These are phyloP conservation scores for Lepidium didymum DNA, from an alignment of 345 rosid genomes.

Conservation along the genomic window DNA sequence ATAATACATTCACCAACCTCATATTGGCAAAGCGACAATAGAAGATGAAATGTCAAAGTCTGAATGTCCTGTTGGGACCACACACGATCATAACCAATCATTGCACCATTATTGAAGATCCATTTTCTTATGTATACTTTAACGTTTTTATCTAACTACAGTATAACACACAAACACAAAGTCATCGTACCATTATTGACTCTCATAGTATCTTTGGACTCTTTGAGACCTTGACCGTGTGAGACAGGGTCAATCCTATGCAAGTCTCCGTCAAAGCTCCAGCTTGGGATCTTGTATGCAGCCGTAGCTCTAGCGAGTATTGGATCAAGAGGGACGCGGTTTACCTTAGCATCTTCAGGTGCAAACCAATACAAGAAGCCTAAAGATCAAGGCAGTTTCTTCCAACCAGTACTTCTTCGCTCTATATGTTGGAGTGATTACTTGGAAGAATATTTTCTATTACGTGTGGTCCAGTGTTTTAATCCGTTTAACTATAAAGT, in stretches of 20 bases:
- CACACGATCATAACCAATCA: background rate
- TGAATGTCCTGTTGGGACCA: background rate
- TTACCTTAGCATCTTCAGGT: conserved; percentile 33
- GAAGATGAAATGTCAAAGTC: background rate
- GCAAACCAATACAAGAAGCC: conserved; percentile 41
- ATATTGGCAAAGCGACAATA: background rate
- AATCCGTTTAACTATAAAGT: too few species aligned
- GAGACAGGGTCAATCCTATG: conserved; percentile 25
- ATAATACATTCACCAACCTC: background rate
- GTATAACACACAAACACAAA: background rate
- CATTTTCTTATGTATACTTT: background rate
- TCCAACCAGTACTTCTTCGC: conserved; percentile 44
- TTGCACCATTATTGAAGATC: background rate
- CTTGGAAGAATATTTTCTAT: too few species aligned
- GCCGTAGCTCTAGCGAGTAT: conserved; percentile 30
- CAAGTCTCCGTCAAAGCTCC: conserved; percentile 27
- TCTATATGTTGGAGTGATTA: conserved; percentile 3
- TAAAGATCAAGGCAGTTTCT: conserved; percentile 36
- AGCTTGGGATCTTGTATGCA: conserved; percentile 32
- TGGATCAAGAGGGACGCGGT: conserved; percentile 34
- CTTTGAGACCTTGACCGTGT: conserved; percentile 34
- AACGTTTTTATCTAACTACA: background rate
- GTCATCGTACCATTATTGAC: conserved; percentile 15
- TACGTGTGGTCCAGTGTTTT: too few species aligned
- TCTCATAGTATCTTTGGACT: conserved; percentile 24